Evolutionary conservation across 768 basidiomycete species (phyloP).

Genomic region (Rhodotorula toruloides): DNA sequence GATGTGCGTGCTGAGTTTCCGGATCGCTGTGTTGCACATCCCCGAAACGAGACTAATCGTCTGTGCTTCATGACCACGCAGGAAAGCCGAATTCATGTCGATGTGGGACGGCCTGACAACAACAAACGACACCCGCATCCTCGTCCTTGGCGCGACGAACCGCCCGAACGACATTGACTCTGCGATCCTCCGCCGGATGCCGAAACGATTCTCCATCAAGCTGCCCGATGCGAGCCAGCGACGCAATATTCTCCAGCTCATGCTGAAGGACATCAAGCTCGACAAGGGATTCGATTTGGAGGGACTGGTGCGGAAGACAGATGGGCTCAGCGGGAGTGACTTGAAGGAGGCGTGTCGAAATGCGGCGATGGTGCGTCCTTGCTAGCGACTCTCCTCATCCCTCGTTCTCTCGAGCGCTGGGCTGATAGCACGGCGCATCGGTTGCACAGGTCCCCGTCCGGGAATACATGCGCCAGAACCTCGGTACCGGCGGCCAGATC

Average conservation of each 20-base stretch:
- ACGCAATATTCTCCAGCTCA: slow-evolving; percentile 73
- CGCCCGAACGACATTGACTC: slow-evolving; percentile 85
- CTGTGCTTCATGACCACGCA: slow-evolving; percentile 1
- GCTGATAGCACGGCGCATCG: background rate
- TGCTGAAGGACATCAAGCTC: slow-evolving; percentile 73
- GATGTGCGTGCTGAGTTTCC: slow-evolving; percentile 49
- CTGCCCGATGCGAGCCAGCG: slow-evolving; percentile 75
- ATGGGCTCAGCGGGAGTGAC: slow-evolving; percentile 81
- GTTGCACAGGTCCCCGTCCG: slow-evolving; percentile 51
- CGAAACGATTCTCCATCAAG: slow-evolving; percentile 82
- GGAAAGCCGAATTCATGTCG: slow-evolving; percentile 50
- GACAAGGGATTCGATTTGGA: slow-evolving; percentile 60
- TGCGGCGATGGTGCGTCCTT: slow-evolving; percentile 77
- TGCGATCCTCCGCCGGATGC: slow-evolving; percentile 86
- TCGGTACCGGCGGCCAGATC: slow-evolving; percentile 26
- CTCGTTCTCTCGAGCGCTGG: background rate
- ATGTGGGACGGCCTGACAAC: slow-evolving; percentile 88
- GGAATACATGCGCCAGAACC: slow-evolving; percentile 61
- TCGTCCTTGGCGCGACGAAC: slow-evolving; percentile 81
- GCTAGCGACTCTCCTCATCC: background rate
- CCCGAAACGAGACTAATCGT: background rate
- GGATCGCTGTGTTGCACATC: too few species aligned
- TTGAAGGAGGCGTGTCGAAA: slow-evolving; percentile 84
- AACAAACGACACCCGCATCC: slow-evolving; percentile 48
- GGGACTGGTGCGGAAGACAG: slow-evolving; percentile 62